These are phyloP conservation scores for Ceratobasidium sp. DNA, from an alignment of 1,284 basidiomycete genomes.

Conservation along the genomic window DNA sequence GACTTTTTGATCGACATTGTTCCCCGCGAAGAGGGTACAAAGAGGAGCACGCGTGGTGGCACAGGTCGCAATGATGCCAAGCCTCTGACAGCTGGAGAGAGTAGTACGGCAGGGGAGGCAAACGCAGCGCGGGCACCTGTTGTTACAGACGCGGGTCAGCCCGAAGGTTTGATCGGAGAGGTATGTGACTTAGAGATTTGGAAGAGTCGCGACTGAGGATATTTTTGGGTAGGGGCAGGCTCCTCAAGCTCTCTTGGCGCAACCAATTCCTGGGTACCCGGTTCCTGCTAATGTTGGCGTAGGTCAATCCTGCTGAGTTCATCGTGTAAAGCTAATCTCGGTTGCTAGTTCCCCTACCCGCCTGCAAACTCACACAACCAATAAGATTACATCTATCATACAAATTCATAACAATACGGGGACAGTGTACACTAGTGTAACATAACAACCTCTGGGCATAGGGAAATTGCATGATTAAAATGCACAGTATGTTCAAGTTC, in stretches of 20 bases:
- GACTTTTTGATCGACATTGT: conserved; percentile 95
- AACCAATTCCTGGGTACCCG: conserved; percentile 31
- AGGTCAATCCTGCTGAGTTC: neutral
- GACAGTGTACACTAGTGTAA: conserved; percentile 45
- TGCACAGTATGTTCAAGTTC: conserved; percentile 3
- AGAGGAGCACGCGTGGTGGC: conserved; percentile 37
- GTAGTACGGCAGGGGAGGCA: conserved; percentile 14
- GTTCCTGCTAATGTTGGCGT: conserved; percentile 27
- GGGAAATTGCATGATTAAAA: conserved; percentile 5
- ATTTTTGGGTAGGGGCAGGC: conserved; percentile 22
- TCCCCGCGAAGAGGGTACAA: conserved; percentile 75
- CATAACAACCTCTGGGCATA: conserved; percentile 15
- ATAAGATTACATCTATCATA: conserved; percentile 6
- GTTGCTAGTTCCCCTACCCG: conserved; percentile 25
- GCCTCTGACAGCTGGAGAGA: conserved; percentile 23
- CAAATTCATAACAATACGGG: neutral
- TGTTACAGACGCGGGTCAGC: neutral
- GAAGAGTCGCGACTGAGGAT: neutral
- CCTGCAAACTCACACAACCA: conserved; percentile 25
- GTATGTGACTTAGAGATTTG: conserved; percentile 16
- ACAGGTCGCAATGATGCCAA: conserved; percentile 27
- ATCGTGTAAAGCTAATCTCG: neutral
- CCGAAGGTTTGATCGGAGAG: conserved; percentile 13
- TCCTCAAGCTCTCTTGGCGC: conserved; percentile 6
- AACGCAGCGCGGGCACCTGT: neutral